phyloP scores from a whole-genome alignment of 371 early-diverging fungal species.

The Mucor plumbeus region DNA sequence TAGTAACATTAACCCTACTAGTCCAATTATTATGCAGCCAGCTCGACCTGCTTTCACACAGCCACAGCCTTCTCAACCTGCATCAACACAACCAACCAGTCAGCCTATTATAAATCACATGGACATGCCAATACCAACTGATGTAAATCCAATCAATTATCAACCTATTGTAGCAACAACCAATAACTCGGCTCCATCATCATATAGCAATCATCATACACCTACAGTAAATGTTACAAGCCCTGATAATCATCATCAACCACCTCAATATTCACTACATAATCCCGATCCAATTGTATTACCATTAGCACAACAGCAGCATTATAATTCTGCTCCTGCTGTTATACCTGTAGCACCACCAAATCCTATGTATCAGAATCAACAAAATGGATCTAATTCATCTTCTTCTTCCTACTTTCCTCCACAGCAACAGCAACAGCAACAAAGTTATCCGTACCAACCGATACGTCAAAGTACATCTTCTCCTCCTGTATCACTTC shows the following conservation, averaged over 20 bases:
- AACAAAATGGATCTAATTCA: neutral
- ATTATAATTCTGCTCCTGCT: neutral
- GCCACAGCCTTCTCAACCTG: neutral
- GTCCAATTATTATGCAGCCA: neutral
- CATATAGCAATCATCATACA: neutral
- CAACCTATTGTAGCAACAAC: neutral
- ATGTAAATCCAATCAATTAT: neutral
- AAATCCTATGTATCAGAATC: neutral
- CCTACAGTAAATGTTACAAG: neutral
- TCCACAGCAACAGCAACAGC: neutral
- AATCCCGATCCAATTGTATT: constrained; percentile 6
- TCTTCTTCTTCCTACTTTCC: neutral
- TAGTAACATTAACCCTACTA: neutral
- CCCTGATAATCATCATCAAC: neutral
- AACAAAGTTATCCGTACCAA: neutral
- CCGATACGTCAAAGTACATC: neutral
- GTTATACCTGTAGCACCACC: neutral
- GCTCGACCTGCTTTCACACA: neutral
- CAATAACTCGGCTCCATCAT: neutral
- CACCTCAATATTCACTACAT: neutral
- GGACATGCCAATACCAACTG: constrained; percentile 13
- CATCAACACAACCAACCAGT: neutral
- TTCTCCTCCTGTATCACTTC: neutral
- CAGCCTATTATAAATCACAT: neutral
- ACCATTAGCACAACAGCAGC: constrained; percentile 4